Percentiles rank a stretch among this genome's conserved stretches.
Evolutionary conservation across 2,329 filamentous ascomycete genomes (phyloP).

Genomic region (Penicillium crustosum): DNA sequence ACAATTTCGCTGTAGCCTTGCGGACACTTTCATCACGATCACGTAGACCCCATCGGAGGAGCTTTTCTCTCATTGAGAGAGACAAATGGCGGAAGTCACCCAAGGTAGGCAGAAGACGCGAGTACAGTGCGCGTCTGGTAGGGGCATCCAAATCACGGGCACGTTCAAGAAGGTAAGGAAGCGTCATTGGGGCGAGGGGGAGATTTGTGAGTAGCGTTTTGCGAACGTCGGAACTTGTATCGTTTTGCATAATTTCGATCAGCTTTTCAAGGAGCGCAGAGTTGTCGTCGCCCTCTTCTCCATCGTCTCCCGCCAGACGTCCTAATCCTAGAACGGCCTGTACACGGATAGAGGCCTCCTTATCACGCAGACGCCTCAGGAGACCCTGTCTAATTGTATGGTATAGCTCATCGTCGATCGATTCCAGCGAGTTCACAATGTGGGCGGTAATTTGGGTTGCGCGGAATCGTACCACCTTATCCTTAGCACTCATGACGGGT

Average conservation of each 20-base stretch:
- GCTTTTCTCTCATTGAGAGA: slow-evolving; percentile 89
- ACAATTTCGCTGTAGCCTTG: slow-evolving; percentile 85
- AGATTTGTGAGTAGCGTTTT: slow-evolving; percentile 85
- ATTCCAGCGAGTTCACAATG: slow-evolving; percentile 87
- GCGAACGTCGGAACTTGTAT: slow-evolving; percentile 89
- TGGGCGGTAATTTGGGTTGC: slow-evolving; percentile 87
- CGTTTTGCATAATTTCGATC: slow-evolving; percentile 85
- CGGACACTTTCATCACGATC: slow-evolving; percentile 93
- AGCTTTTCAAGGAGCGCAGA: slow-evolving; percentile 76
- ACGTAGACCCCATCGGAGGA: slow-evolving; percentile 89
- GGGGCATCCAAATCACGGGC: slow-evolving; percentile 84
- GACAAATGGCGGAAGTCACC: slow-evolving; percentile 94
- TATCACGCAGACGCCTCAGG: slow-evolving; percentile 84
- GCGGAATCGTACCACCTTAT: slow-evolving; percentile 88
- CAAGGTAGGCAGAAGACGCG: slow-evolving; percentile 78
- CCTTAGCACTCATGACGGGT: slow-evolving; percentile 78
- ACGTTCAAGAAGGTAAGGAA: slow-evolving; percentile 85
- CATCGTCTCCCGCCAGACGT: slow-evolving; percentile 73
- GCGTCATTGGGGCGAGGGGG: slow-evolving; percentile 76
- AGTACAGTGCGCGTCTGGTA: slow-evolving; percentile 83
- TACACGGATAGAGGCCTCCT: slow-evolving; percentile 86
- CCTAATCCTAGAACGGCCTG: slow-evolving; percentile 92
- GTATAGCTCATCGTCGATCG: slow-evolving; percentile 89
- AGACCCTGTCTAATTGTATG: slow-evolving; percentile 76
- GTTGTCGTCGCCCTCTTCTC: slow-evolving; percentile 57